Percentiles rank a stretch among this genome's conserved stretches.
These are phyloP conservation scores for Cercospora zeae-maydis DNA, from an alignment of 2,329 filamentous ascomycete genomes.

Conservation along the genomic window DNA sequence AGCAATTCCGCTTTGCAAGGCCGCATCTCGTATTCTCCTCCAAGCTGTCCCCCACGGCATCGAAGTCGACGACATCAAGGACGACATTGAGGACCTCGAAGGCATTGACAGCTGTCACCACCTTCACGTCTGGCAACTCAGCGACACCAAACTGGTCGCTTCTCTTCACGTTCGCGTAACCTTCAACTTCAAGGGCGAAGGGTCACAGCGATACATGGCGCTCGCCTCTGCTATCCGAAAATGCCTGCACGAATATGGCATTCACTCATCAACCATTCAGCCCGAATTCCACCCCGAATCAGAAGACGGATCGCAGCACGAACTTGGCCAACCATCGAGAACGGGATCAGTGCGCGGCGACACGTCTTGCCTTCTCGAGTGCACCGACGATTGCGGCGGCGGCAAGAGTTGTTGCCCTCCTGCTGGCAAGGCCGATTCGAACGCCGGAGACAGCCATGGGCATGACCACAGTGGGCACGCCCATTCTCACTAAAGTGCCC, in stretches of 20 bases:
- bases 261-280: slow-evolving; percentile 96
- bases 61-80: slow-evolving; percentile 81
- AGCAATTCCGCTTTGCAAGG: slow-evolving; percentile 73
- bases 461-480: slow-evolving; percentile 22
- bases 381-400: slow-evolving; percentile 43
- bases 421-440: slow-evolving; percentile 14
- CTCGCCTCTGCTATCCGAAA: slow-evolving; percentile 76
- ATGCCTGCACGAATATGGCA: slow-evolving; percentile 91
- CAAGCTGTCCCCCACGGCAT: slow-evolving; percentile 91
- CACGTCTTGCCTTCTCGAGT: slow-evolving; percentile 44
- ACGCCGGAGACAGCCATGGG: slow-evolving; percentile 16
- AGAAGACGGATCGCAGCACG: slow-evolving; percentile 37
- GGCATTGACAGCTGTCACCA: slow-evolving; percentile 91
- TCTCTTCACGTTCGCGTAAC: slow-evolving; percentile 90
- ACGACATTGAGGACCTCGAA: slow-evolving; percentile 80
- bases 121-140: slow-evolving; percentile 96
- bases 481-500: slow-evolving; percentile 16
- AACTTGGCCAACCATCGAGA: slow-evolving; percentile 25
- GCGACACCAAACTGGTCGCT: slow-evolving; percentile 88
- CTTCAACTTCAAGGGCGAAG: slow-evolving; percentile 78
- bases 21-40: slow-evolving; percentile 80
- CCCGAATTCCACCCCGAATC: slow-evolving; percentile 63
- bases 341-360: slow-evolving; percentile 32
- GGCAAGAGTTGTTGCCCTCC: slow-evolving; percentile 44
- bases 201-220: slow-evolving; percentile 79